Evolutionary conservation across 2,329 filamentous ascomycete genomes (phyloP).

Genomic region (Aspergillus awamori): DNA sequence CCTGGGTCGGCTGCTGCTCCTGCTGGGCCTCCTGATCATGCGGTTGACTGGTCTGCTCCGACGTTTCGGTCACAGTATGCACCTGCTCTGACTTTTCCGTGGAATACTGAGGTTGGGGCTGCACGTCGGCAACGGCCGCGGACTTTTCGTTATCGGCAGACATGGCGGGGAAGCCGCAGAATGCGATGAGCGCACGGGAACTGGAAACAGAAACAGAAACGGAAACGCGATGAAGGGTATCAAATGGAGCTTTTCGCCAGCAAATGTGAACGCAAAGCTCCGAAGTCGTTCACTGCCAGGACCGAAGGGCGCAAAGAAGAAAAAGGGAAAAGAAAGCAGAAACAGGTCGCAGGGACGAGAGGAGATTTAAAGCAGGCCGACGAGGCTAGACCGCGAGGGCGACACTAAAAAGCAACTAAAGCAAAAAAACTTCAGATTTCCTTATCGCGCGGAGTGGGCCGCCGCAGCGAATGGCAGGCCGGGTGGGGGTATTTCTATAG

Average conservation of each 20-base stretch:
- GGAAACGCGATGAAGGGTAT: neutral
- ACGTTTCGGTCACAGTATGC: slow-evolving; percentile 3
- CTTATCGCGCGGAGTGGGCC: neutral
- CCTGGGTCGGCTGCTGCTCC: neutral
- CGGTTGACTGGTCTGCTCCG: neutral
- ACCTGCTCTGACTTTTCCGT: slow-evolving; percentile 6
- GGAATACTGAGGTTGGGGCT: neutral
- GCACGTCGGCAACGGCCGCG: slow-evolving; percentile 2
- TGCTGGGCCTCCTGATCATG: neutral
- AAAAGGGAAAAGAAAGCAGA: neutral
- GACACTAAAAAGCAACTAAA: too few relatives aligned
- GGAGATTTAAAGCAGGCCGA: slow-evolving; percentile 5
- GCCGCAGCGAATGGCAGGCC: neutral
- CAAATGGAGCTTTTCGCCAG: slow-evolving; percentile 14
- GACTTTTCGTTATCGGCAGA: slow-evolving; percentile 5
- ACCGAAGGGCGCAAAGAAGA: slow-evolving; percentile 7
- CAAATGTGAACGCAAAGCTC: slow-evolving; percentile 16
- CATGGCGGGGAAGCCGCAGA: slow-evolving; percentile 1
- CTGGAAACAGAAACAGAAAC: too few relatives aligned
- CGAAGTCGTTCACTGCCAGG: slow-evolving; percentile 13
- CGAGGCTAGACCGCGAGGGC: neutral
- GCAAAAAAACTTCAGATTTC: neutral
- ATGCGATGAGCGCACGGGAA: neutral
- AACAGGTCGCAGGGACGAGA: neutral
- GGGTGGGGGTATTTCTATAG: too few relatives aligned